Base-by-base conservation (phyloP, 768 basidiomycete genomes). In the Termitomyces sp. region DNA sequence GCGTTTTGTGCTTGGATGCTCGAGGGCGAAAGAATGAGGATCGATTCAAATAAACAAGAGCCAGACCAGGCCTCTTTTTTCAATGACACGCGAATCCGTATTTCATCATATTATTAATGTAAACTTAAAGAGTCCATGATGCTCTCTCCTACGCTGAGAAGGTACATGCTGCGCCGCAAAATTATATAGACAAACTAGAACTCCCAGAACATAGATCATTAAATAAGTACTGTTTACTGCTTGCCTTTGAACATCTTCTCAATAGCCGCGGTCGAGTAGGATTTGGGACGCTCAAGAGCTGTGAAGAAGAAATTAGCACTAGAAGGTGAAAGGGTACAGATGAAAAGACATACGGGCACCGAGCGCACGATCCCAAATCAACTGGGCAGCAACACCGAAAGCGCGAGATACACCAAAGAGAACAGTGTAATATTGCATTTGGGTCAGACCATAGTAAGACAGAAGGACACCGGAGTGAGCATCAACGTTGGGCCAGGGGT, bases 401-500 rank as follows among this genome's bases (percentile, higher is more conserved):
- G 91, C 93, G 69, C 93, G 89, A n/a, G 92, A 95, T 8, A 97
- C 91, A 78, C 94, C 94, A 73, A 97, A 97, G 59, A 97, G 80
- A 56, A 98, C 96, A 64, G 95, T 98, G 78, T 98, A 98, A 81
- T 90, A 98, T 70, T 92, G 84, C 88, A 95, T 94, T 73, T 95
- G 85, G 61, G 80, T 83, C 56, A 96, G 76, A 50, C 92, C 92
- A 67, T 94, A 94, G 75, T 94, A 78, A 30, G 88, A 88, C 22
- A 95, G 76, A 47, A 95, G 83, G 54, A 85, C 91, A 74, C 92
- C 94, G 16, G 96, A 98, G 78, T 96, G 94, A 51, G 95, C 93
- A 71, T 98, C 95, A 57, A 98, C 95, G 72, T 98, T 98, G 46
- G 95, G 95, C 90, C 90, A 93, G 2, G 91, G 91, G 78, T 93